These are phyloP conservation scores for Cyclospora cayetanensis DNA, from an alignment of 169 alveolate species.

Conservation along the genomic window DNA sequence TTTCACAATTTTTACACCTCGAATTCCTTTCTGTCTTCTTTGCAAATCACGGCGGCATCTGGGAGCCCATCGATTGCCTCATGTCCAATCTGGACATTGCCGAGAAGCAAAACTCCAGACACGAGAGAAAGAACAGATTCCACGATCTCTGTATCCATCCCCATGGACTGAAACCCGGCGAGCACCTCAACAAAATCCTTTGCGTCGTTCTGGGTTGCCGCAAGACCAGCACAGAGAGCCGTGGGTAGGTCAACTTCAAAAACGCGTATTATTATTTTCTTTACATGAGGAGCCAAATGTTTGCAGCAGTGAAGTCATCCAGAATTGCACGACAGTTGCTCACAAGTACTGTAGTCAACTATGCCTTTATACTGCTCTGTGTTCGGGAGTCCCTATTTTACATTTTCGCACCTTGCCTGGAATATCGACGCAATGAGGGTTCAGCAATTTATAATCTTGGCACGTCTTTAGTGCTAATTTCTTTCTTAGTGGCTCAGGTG, in stretches of 20 bases:
- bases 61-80: slow-evolving; percentile 84
- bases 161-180: slow-evolving; percentile 90
- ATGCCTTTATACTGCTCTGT: background rate
- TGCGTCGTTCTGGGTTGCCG: slow-evolving; percentile 95
- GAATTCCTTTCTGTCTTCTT: slow-evolving; percentile 76
- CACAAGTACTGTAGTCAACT: no score
- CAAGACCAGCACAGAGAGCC: no score
- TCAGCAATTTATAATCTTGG: background rate
- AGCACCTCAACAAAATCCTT: slow-evolving; percentile 90
- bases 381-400: background rate
- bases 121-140: slow-evolving; percentile 87
- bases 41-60: slow-evolving; percentile 88
- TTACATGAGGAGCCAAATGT: no score
- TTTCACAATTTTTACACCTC: slow-evolving; percentile 82
- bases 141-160: slow-evolving; percentile 86
- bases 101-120: slow-evolving; percentile 94
- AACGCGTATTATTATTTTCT: no score
- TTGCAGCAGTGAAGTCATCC: no score
- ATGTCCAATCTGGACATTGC: slow-evolving; percentile 93
- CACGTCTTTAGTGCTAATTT: background rate
- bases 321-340: no score
- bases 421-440: background rate
- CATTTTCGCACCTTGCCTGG: background rate
- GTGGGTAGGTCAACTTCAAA: no score
- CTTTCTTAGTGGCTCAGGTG: slow-evolving; percentile 55